Evolutionary conservation across 2,329 filamentous ascomycete species (phyloP), one percentile per base, ranked within the genome.

Genomic region (Penicillium sp.): DNA sequence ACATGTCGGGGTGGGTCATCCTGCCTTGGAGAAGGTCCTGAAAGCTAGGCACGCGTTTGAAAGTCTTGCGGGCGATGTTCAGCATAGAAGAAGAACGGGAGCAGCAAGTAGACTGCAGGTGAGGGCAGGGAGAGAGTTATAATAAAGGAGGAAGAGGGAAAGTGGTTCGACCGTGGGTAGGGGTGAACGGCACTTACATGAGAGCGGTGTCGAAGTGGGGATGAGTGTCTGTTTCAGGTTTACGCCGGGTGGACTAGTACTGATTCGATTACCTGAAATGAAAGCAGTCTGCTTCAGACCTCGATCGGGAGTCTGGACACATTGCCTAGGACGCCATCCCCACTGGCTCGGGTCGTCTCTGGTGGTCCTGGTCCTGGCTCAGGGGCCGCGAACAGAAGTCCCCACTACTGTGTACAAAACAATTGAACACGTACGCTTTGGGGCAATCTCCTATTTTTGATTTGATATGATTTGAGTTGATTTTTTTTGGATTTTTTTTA

Each of bases 1-100:
- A 75, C 73, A 75, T 74, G 58, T 75, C 73, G 61, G 73, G 73
- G 67, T 73, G 69, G 66, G 69, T 72, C 73, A 74, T 75, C 65
- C 70, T 75, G 72, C 72, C 71, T 74, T 74, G 71, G 64, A 74
- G 65, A 59, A 74, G 71, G 68, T 74, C 72, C 70, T 74, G 72
- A 59, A 74, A 74, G 67, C 72, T 74, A 63, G 72, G 72, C 59
- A 74, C 72, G 61, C 71, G 70, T 63, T 73, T 72, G 54, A 74
- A 65, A 58, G 72, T 74, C 61, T 67, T 73, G 59, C 70, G 70
- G 55, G 71, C 72, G 68, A 74, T 64, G 63, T 68, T 74, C 62
- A 74, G 71, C 71, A 74, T 74, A 70, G 65, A 71, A 70, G 59
- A 65, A 60, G 56, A 57, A 62, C 62, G 33, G 34, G 49, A 64